phyloP scores from a whole-genome alignment of 768 basidiomycete species.

The Phylloporus arenicola region DNA sequence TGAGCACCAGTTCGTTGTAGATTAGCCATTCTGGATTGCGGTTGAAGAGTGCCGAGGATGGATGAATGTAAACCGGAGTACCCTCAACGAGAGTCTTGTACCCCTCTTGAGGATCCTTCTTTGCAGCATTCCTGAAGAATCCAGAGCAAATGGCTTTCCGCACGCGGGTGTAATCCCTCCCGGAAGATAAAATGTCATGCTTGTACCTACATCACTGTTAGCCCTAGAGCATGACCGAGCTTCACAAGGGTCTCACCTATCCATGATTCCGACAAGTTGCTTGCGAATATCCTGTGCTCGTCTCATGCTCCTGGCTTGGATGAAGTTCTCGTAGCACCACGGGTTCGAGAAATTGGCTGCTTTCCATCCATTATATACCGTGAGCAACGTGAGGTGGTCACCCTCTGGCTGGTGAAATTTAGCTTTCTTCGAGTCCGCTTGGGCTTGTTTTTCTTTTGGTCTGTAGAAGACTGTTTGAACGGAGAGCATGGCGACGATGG shows the following conservation, averaged over 20 bases:
- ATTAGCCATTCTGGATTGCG: slow-evolving; percentile 94
- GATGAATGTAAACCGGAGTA: slow-evolving; percentile 99
- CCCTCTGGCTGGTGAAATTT: slow-evolving; percentile 99
- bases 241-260: slow-evolving; percentile 53
- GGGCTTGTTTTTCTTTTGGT: slow-evolving; percentile 98
- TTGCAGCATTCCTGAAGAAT: slow-evolving; percentile 96
- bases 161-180: slow-evolving; percentile 87
- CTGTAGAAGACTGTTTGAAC: slow-evolving; percentile 97
- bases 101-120: slow-evolving; percentile 97
- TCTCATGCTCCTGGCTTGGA: slow-evolving; percentile 95
- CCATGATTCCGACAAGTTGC: slow-evolving; percentile 98
- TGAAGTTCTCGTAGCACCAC: slow-evolving; percentile 99
- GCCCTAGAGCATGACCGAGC: neutral
- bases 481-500: slow-evolving; percentile 95
- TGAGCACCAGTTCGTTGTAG: slow-evolving; percentile 93
- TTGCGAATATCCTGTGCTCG: slow-evolving; percentile 97
- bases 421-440: slow-evolving; percentile 98
- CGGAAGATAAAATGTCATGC: slow-evolving; percentile 92
- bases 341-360: slow-evolving; percentile 93
- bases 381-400: slow-evolving; percentile 84
- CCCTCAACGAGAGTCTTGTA: slow-evolving; percentile 98
- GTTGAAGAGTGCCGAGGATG: slow-evolving; percentile 94
- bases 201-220: slow-evolving; percentile 62
- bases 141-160: slow-evolving; percentile 96
- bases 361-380: slow-evolving; percentile 99